Percentiles rank a stretch among this genome's conserved stretches.
Evolutionary conservation across 2,329 filamentous ascomycete species (phyloP).

Genomic region (Fusarium sp.): DNA sequence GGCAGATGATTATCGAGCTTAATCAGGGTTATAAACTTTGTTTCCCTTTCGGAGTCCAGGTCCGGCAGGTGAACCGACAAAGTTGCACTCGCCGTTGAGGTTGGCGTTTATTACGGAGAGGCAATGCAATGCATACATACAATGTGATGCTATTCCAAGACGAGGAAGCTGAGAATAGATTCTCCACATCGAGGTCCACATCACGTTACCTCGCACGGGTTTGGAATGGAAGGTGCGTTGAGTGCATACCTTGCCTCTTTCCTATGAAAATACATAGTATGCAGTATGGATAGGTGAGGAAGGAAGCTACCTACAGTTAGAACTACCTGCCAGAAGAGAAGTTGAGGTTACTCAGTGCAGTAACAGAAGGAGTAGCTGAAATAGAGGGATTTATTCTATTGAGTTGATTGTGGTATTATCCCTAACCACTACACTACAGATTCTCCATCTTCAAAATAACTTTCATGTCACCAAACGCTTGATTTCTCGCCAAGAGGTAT

Average conservation of each 20-base stretch:
- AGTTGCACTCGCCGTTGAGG: conserved; percentile 32
- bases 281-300: neutral
- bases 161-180: conserved; percentile 2
- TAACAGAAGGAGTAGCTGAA: neutral
- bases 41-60: conserved; percentile 2
- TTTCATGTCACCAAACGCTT: neutral
- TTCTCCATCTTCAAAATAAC: neutral
- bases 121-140: neutral
- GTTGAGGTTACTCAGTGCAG: no score
- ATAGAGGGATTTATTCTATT: no score
- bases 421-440: no score
- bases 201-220: conserved; percentile 37
- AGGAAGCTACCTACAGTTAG: neutral
- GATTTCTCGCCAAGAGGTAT: neutral
- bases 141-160: conserved; percentile 19
- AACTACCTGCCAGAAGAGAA: neutral
- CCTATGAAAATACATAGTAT: conserved; percentile 6
- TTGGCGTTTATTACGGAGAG: conserved; percentile 36
- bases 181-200: conserved; percentile 25
- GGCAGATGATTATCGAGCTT: conserved; percentile 28
- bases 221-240: conserved; percentile 19
- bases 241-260: conserved; percentile 13
- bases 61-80: conserved; percentile 8
- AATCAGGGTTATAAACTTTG: conserved; percentile 18
- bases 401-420: no score